These are phyloP conservation scores for Singerocomus inundabilis DNA, from an alignment of 1,284 basidiomycete genomes.

Conservation along the genomic window DNA sequence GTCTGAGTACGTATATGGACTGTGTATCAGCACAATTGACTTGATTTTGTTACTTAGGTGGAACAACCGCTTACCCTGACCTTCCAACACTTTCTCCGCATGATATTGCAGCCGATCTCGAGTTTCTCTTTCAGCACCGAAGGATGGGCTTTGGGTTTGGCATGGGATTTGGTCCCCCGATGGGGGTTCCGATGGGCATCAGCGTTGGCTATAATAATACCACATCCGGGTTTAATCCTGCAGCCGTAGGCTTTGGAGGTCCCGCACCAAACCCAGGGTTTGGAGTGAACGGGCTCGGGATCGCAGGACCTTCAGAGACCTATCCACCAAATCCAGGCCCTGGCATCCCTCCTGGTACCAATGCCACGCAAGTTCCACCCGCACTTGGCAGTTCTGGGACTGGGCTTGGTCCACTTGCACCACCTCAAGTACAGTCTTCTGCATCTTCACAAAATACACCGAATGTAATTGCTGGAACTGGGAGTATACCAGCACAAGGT, in stretches of 20 bases:
- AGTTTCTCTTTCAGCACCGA: constrained; percentile 51
- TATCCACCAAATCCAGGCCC: constrained; percentile 22
- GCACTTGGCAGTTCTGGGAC: constrained; percentile 13
- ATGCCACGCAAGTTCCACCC: constrained; percentile 9
- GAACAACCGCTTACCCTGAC: constrained; percentile 49
- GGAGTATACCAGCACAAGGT: constrained; percentile 9
- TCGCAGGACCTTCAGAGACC: constrained; percentile 17
- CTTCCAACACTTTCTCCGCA: constrained; percentile 47
- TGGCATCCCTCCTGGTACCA: constrained; percentile 10
- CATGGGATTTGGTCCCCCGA: constrained; percentile 30
- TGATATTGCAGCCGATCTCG: constrained; percentile 57
- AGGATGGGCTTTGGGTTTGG: constrained; percentile 33
- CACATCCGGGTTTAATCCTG: constrained; percentile 22
- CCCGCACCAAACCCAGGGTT: constrained; percentile 18
- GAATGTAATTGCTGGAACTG: constrained; percentile 13
- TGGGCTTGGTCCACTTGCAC: constrained; percentile 8
- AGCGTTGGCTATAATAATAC: constrained; percentile 17
- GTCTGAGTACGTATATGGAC: constrained; percentile 19
- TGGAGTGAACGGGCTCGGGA: constrained; percentile 23
- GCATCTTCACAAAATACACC: constrained; percentile 13
- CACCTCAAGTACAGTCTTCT: constrained; percentile 5
- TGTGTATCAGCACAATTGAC: constrained; percentile 15
- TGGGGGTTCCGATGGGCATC: constrained; percentile 25
- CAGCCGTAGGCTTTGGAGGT: constrained; percentile 20
- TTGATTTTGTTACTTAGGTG: constrained; percentile 7